Percentiles rank a stretch among this genome's conserved stretches.
Conservation (phyloP, 1,139 yeast genomes). For the Saccharomyces hybrid region DNA sequence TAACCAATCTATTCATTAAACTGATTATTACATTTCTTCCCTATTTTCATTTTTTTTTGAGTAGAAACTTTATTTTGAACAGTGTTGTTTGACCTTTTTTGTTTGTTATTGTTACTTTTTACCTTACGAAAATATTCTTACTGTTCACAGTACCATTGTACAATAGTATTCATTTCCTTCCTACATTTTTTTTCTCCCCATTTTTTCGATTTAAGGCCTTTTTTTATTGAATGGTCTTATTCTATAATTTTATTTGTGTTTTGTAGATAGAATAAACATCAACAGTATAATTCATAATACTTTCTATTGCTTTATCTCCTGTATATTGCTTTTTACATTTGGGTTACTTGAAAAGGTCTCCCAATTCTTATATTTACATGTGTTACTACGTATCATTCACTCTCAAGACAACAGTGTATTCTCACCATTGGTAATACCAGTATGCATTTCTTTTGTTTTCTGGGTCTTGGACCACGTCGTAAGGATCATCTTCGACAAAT, state of each 20-base stretch:
- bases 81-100: neutral
- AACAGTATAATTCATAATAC: neutral
- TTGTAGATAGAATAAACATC: slow-evolving; percentile 15
- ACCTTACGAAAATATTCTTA: neutral
- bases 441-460: slow-evolving; percentile 21
- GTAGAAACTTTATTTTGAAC: neutral
- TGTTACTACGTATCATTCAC: neutral
- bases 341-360: too few species aligned
- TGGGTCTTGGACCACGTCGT: slow-evolving; percentile 11
- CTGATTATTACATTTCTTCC: neutral
- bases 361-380: slow-evolving; percentile 4
- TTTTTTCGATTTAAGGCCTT: neutral
- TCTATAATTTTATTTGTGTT: slow-evolving; percentile 6
- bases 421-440: slow-evolving; percentile 28
- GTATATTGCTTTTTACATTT: too few species aligned
- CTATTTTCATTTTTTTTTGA: neutral
- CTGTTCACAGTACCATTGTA: slow-evolving; percentile 5
- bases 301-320: slow-evolving; percentile 1
- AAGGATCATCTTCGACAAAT: slow-evolving; percentile 15
- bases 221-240: neutral
- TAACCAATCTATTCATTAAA: neutral
- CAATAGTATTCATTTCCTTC: slow-evolving; percentile 5
- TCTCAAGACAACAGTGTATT: neutral
- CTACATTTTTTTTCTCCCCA: neutral
- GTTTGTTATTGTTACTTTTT: neutral